Evolutionary conservation across 352 stramenopile genomes (phyloP).

Genomic region (Phytopythium montanum): DNA sequence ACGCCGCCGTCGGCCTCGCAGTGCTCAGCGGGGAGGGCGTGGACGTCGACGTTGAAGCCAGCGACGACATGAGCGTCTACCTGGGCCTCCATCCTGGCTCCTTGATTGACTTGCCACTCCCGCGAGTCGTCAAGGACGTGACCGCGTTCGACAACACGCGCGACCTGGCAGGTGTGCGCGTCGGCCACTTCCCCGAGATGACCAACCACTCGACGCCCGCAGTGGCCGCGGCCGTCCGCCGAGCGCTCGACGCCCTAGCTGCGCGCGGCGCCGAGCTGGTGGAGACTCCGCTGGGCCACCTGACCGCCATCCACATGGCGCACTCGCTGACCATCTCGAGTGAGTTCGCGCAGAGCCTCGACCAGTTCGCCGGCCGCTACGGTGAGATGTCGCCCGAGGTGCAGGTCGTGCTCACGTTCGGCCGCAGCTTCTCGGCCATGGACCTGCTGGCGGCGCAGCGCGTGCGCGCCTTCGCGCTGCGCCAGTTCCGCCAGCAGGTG

Average conservation of each 20-base stretch:
- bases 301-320: constrained; percentile 73
- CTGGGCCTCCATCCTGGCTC: neutral
- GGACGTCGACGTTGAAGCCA: neutral
- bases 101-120: constrained; percentile 11
- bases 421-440: constrained; percentile 51
- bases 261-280: constrained; percentile 65
- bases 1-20: constrained; percentile 81
- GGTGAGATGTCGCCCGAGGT: constrained; percentile 64
- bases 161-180: constrained; percentile 55
- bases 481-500: constrained; percentile 67
- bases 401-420: constrained; percentile 69
- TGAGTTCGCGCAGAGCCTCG: constrained; percentile 73
- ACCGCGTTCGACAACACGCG: constrained; percentile 54
- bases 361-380: constrained; percentile 62
- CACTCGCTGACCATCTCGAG: constrained; percentile 81
- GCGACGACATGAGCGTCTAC: constrained; percentile 7
- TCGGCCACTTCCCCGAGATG: constrained; percentile 80
- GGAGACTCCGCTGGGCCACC: constrained; percentile 69
- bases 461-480: constrained; percentile 75
- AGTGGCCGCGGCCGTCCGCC: constrained; percentile 40
- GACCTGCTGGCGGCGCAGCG: constrained; percentile 87
- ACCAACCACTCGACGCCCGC: constrained; percentile 68
- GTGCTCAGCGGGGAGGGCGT: constrained; percentile 71
- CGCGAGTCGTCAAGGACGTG: constrained; percentile 37
- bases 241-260: constrained; percentile 48